These are phyloP conservation scores for Leishmania arabica DNA, from an alignment of 208 protist genomes.

Conservation along the genomic window DNA sequence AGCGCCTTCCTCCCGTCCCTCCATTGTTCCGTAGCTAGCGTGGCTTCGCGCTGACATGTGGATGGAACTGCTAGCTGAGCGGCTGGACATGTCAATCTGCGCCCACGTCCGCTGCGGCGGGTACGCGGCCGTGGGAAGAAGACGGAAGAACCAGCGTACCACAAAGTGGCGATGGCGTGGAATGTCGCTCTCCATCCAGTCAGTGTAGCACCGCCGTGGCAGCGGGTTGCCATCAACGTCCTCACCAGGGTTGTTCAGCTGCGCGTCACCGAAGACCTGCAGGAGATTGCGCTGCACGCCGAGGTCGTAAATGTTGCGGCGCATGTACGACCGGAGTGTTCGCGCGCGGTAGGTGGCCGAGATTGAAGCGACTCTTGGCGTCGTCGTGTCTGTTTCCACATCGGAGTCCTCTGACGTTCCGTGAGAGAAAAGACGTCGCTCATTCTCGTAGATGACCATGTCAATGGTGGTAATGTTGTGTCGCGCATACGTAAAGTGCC, in stretches of 20 bases:
- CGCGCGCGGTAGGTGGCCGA: background rate
- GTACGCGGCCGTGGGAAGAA: slow-evolving; percentile 75
- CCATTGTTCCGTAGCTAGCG: slow-evolving; percentile 26
- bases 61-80: slow-evolving; percentile 33
- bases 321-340: slow-evolving; percentile 32
- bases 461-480: slow-evolving; percentile 89
- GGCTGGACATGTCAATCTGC: slow-evolving; percentile 13
- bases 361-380: background rate
- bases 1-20: slow-evolving; percentile 1
- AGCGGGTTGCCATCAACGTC: slow-evolving; percentile 8
- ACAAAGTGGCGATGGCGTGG: slow-evolving; percentile 46
- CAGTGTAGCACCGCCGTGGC: slow-evolving; percentile 34
- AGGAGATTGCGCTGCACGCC: slow-evolving; percentile 77
- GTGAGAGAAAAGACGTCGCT: slow-evolving; percentile 18
- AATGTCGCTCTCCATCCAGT: slow-evolving; percentile 59
- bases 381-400: background rate
- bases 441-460: slow-evolving; percentile 74
- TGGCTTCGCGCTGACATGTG: slow-evolving; percentile 27
- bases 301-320: slow-evolving; percentile 77
- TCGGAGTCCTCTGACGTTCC: slow-evolving; percentile 24
- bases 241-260: slow-evolving; percentile 12
- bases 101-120: slow-evolving; percentile 40
- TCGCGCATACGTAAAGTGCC: slow-evolving; percentile 72
- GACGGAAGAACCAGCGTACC: slow-evolving; percentile 73
- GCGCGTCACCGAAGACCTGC: slow-evolving; percentile 86